Base-by-base conservation (phyloP, 768 basidiomycete species). In the Erythrobasidium yunnanense region DNA sequence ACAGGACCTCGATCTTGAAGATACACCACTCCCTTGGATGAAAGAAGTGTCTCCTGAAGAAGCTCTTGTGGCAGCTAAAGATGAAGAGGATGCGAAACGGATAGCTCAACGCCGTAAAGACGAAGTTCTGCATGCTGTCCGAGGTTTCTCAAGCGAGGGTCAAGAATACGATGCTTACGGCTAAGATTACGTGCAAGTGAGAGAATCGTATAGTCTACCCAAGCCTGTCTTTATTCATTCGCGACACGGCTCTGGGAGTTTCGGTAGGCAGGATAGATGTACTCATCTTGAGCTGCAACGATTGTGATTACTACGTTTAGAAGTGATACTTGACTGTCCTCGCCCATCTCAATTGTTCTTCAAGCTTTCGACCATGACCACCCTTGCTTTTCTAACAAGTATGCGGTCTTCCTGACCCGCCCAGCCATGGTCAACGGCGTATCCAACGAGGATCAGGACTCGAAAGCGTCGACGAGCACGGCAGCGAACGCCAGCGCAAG, bases 121-220 rank as follows among this genome's bases (percentile, higher is more conserved):
- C 33, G 82, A 87, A 72, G 81, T 93, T 45, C 78, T 97, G 66
- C 87, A 82, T 72, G 84, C 87, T 74, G 81, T 87, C 75, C 84
- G 85, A 70, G 93, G 93, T 1, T 97, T 93, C 77, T 90, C 86
- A 74, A 89, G 86, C 75, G 93, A 96, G 75, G 91, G 90, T 11
- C 88, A 90, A 35, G 93, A 96, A 78, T 92, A 92, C 6, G 93
- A 96, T 76, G 90, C 90, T 11, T 97, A 96, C 76, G 95, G 78
- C 71, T 46, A 27, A 29, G 22, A 29, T 38, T 50, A 42, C 29
- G 35, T 33, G n/a, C n/a, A n/a, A 57, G 11, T 20, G 22, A 22
- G 54, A 33, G 13, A 55, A 8, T 20, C 22, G 15, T 18, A 33
- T 7, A 32, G 34, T 6, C 17, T 7, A 15, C 8, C 25, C 27